Evolutionary conservation across 2,329 filamentous ascomycete genomes (phyloP), one percentile per base, ranked within the genome.

Genomic region (Xylariaceae sp.): DNA sequence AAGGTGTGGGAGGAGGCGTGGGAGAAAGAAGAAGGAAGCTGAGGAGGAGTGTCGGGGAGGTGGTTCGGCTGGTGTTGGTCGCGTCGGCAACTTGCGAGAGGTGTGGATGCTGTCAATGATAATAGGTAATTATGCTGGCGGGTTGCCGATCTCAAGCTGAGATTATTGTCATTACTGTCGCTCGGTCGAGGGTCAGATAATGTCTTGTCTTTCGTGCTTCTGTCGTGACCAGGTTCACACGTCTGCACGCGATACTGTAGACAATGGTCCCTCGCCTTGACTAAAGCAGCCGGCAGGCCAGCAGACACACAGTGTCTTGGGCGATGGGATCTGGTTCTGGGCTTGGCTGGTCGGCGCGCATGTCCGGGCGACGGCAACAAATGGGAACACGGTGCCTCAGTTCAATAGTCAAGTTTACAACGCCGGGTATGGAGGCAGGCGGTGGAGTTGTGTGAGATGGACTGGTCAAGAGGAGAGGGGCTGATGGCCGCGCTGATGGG

Each of bases 231-330:
- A 27, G 22, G 22, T 27, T 7, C 22, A 27, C 7, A 7, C 4
- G 22, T 27, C 4, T 27, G 22, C 22, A 27, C 22, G 22, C 22
- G 22, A 7, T 27, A 27, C 22, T 7, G 22, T n/a, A 27, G 22
- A 27, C 22, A 27, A 5, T 27, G 22, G n/a, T 27, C 22, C 22
- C 22, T 7, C 4, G 22, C 22, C 22, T 27, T 27, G 22, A 27
- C 22, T 27, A 27, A 27, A 27, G 4, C 22, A 27, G 22, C 22
- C 4, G 7, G 45, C 47, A 46, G 53, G 45, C 19, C 48, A 55
- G 50, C 41, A 41, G n/a, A n/a, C n/a, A 51, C 53, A 55, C 49
- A 52, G 53, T 53, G 50, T 48, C 40, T 47, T 12, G 43, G 49
- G 44, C 30, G 22, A 31, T 27, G 22, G 22, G 36, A 42, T 15